These are phyloP conservation scores for Dothideomycetidae sp. DNA, from an alignment of 2,329 filamentous ascomycete genomes.

Conservation along the genomic window DNA sequence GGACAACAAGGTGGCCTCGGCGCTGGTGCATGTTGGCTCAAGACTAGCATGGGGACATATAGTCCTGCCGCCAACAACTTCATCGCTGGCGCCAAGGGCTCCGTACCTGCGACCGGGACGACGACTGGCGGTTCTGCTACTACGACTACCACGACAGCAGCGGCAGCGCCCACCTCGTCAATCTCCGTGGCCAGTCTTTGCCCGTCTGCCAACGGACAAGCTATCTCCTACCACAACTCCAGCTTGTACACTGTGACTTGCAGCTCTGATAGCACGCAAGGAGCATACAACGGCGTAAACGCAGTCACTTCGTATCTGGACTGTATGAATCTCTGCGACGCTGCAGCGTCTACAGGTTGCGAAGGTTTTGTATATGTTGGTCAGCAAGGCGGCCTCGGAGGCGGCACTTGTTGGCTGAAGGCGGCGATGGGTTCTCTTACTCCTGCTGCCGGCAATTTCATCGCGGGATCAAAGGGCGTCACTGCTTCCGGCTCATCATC, in stretches of 20 bases:
- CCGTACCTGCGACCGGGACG: background rate
- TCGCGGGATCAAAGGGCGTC: too few relatives aligned
- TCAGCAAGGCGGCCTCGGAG: constrained; percentile 12
- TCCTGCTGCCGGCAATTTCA: constrained; percentile 7
- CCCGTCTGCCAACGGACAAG: constrained; percentile 10
- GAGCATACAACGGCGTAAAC: constrained; percentile 10
- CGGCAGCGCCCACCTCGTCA: constrained; percentile 7
- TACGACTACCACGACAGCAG: constrained; percentile 7
- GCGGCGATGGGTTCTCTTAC: constrained; percentile 8
- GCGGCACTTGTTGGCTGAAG: constrained; percentile 17
- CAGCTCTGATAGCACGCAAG: constrained; percentile 10
- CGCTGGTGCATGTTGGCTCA: constrained; percentile 16
- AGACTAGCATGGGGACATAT: constrained; percentile 11
- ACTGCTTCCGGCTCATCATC: constrained; percentile 4
- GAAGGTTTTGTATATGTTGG: constrained; percentile 13
- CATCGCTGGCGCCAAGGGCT: constrained; percentile 10
- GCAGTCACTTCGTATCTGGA: constrained; percentile 11
- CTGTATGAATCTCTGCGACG: constrained; percentile 12
- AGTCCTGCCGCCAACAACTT: constrained; percentile 7
- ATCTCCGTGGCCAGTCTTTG: constrained; percentile 13
- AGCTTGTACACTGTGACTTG: constrained; percentile 11
- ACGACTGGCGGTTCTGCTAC: constrained; percentile 2
- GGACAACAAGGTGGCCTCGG: constrained; percentile 13
- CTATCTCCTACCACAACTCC: too few relatives aligned
- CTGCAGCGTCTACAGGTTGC: constrained; percentile 9